These are phyloP conservation scores for Puccinia brachypodii DNA, from an alignment of 1,284 basidiomycete species.

Conservation along the genomic window DNA sequence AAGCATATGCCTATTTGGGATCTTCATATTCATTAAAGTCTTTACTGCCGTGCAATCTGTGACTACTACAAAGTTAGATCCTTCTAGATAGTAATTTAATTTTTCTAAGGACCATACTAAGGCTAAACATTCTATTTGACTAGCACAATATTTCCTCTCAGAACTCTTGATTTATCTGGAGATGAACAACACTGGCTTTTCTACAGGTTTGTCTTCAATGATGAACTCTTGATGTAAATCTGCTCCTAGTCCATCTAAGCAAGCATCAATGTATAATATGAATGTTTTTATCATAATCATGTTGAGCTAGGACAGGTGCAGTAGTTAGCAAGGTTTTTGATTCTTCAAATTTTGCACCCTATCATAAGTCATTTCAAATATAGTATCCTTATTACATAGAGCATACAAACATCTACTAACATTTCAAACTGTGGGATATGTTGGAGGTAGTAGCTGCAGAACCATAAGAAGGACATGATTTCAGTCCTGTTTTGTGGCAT, in stretches of 20 bases:
- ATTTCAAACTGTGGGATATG: background rate
- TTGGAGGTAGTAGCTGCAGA: slow-evolving; percentile 58
- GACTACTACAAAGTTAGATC: background rate
- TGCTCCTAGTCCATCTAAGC: slow-evolving; percentile 1
- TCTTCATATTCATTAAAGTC: too few species aligned
- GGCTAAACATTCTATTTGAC: background rate
- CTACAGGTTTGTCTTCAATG: background rate
- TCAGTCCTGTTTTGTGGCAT: slow-evolving; percentile 56
- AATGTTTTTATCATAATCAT: background rate
- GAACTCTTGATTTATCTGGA: background rate
- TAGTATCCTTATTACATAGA: background rate
- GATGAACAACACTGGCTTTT: background rate
- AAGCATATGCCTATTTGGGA: background rate
- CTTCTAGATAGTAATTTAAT: slow-evolving; percentile 15
- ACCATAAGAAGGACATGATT: slow-evolving; percentile 58
- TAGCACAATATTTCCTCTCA: background rate
- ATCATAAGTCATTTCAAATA: slow-evolving; percentile 12
- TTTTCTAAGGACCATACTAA: slow-evolving; percentile 2
- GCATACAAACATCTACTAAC: background rate
- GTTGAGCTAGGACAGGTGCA: slow-evolving; percentile 10
- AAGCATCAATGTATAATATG: slow-evolving; percentile 16
- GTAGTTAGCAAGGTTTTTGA: background rate
- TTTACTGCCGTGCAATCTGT: too few species aligned
- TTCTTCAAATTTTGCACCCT: background rate
- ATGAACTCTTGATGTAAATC: background rate